Base-by-base conservation (phyloP, 1,284 basidiomycete species). In the Cryptococcus maquisensis region DNA sequence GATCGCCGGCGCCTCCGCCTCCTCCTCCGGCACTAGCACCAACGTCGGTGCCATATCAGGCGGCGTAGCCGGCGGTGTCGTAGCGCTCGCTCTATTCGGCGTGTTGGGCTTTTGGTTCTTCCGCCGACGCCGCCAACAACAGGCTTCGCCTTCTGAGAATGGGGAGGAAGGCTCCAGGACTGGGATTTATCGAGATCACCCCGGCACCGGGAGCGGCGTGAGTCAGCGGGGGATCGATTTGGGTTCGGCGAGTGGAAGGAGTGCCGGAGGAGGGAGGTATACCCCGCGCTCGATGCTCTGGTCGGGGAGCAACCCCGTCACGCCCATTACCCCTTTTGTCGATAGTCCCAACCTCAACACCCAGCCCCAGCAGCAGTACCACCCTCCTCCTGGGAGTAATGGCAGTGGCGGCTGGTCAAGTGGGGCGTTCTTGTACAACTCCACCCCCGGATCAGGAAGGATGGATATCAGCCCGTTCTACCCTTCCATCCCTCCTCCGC, bases 401-500 rank as follows among this genome's bases (percentile, higher is more conserved):
- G n/a, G 26, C 32, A 6, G 24, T 36, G 18, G 24, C 21, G n/a
- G 13, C 4, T n/a, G n/a, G n/a, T n/a, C n/a, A n/a, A n/a, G n/a
- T n/a, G 16, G 20, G 18, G n/a, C 24, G 8, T 16, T 32, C 9
- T 36, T 18, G 12, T 38, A 24, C 24, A 8, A 28, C 10, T 13
- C 48, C 8, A 15, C 37, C n/a, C 26, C 47, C 4, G n/a, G 42
- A 40, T 36, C 43, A 18, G 28, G 26, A 15, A 28, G 44, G 28
- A 40, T 43, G 12, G 35, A 35, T 2, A n/a, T 24, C 24, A 51
- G 32, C 2, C 58, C 59, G 7, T 59, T 54, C 48, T 28, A 60
- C 7, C 47, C 52, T 8, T n/a, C 36, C 7, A 32, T 63, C 5
- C 61, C 61, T 16, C 44, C 56, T 16, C 61, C 61, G 3, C 61